These are phyloP conservation scores for Primulina huaijiensis DNA, from an alignment of 257 asterid species.

Conservation along the genomic window DNA sequence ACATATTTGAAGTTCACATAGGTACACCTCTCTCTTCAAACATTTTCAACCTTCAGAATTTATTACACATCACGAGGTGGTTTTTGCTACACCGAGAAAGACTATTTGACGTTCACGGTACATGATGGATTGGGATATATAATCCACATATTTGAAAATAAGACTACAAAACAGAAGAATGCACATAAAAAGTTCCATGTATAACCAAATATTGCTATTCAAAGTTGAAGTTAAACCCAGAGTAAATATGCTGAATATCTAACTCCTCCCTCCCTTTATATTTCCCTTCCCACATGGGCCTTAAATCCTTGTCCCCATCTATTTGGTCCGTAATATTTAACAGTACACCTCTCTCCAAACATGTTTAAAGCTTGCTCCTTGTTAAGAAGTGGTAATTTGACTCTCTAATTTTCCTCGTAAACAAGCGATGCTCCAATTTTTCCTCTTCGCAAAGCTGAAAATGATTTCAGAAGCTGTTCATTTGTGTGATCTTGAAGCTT, in stretches of 20 bases:
- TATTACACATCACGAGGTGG: no score
- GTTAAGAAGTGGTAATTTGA: slow-evolving; percentile 11
- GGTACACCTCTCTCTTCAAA: slow-evolving; percentile 29
- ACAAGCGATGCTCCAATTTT: slow-evolving; percentile 7
- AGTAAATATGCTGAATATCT: no score
- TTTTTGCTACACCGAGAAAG: slow-evolving; percentile 65
- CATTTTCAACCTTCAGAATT: not conserved
- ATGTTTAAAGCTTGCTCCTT: slow-evolving; percentile 17
- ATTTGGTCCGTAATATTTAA: no score
- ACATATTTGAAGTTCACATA: slow-evolving; percentile 46
- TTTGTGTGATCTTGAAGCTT: slow-evolving; percentile 19
- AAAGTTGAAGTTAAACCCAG: no score
- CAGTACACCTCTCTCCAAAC: slow-evolving; percentile 22
- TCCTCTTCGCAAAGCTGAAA: not conserved
- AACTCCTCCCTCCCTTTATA: no score
- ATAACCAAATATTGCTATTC: no score
- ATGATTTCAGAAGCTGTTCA: not conserved
- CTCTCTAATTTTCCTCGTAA: slow-evolving; percentile 10
- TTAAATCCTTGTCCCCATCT: no score
- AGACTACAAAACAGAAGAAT: no score
- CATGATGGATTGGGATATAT: no score
- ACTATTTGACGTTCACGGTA: slow-evolving; percentile 86
- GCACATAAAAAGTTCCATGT: no score
- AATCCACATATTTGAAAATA: no score
- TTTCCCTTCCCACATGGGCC: no score